Evolutionary conservation across 2,329 filamentous ascomycete species (phyloP).

Genomic region (Cucurbitaria berberidis): DNA sequence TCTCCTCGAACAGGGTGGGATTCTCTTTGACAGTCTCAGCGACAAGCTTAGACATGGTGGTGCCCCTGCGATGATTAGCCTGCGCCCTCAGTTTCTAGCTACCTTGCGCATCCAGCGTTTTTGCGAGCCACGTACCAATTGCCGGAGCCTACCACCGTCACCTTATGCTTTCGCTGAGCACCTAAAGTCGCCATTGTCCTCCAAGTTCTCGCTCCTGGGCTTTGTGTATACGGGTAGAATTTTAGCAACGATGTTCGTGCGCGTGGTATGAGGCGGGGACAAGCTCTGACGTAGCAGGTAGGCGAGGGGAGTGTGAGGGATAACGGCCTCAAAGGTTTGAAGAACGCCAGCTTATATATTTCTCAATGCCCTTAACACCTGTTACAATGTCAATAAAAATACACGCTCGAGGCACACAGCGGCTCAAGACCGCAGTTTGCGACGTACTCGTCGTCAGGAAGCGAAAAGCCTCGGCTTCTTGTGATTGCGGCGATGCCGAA

Average conservation of each 20-base stretch:
- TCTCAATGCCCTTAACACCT: slow-evolving; percentile 11
- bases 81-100: background rate
- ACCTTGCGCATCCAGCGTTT: background rate
- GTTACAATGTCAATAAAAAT: slow-evolving; percentile 18
- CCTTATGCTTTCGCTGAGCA: slow-evolving; percentile 79
- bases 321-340: slow-evolving; percentile 17
- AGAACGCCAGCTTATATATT: slow-evolving; percentile 34
- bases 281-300: slow-evolving; percentile 27
- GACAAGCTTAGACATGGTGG: slow-evolving; percentile 95
- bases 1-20: slow-evolving; percentile 79
- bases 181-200: slow-evolving; percentile 57
- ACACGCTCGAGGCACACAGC: slow-evolving; percentile 26
- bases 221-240: slow-evolving; percentile 9
- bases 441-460: slow-evolving; percentile 24
- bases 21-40: slow-evolving; percentile 87
- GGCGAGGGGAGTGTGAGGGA: slow-evolving; percentile 16
- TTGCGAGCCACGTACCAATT: slow-evolving; percentile 75
- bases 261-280: slow-evolving; percentile 16
- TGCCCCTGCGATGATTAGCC: slow-evolving; percentile 69
- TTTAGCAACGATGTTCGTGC: slow-evolving; percentile 10
- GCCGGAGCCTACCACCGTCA: slow-evolving; percentile 91
- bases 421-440: slow-evolving; percentile 21
- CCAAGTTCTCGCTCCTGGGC: slow-evolving; percentile 4
- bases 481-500: slow-evolving; percentile 42
- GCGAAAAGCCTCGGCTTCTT: slow-evolving; percentile 43